Evolutionary conservation across 805 yeast species (phyloP), one percentile per base, ranked within the genome.

Genomic region (Priceomyces castillae): DNA sequence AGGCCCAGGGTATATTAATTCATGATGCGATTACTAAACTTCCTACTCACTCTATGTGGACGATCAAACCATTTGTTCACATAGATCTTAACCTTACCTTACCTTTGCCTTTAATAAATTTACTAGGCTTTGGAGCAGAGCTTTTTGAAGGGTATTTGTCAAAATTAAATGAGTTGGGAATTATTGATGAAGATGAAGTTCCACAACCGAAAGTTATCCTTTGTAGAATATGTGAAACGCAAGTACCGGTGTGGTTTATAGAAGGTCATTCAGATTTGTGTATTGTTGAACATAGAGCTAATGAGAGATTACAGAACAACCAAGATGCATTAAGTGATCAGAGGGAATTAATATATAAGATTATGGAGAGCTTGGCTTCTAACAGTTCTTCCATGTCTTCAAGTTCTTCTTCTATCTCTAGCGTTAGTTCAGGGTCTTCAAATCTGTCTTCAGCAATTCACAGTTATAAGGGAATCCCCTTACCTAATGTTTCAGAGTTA

Each of bases 171-270:
- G 87, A 82, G 28, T 61, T 75, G 33, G 87, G 83, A 7, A 71
- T 83, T 12, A 71, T 81, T 2, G 85, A 84, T 51, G 85, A 82
- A 54, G 72, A 65, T 9, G 70, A 73, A 46, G 73, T 88, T 0
- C 95, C 96, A 0, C 76, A 80, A n/a, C 97, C 96, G 1, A 82
- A 83, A 18, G 75, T 81, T 44, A 89, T 86, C 30, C 67, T 94
- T 25, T 94, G 99, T 62, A 76, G 97, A 38, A 90, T 94, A 20
- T 94, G 99, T 64, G 99, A 94, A 57, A 81, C 82, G 23, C 77
- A 77, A 38, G 82, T 90, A n/a, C 97, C 96, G 3, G 86, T 90
- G 3, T 94, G 99, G 99, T 94, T 95, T 85, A 71, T 94, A 31
- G 99, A 92, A 54, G 77, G 83, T 39, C 99, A 94, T 64, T 84